A percentile compares a stretch with the other conserved stretches of the same genome.
phyloP scores from a whole-genome alignment of 108 stramenopile genomes.

The Conticribra guillardii region DNA sequence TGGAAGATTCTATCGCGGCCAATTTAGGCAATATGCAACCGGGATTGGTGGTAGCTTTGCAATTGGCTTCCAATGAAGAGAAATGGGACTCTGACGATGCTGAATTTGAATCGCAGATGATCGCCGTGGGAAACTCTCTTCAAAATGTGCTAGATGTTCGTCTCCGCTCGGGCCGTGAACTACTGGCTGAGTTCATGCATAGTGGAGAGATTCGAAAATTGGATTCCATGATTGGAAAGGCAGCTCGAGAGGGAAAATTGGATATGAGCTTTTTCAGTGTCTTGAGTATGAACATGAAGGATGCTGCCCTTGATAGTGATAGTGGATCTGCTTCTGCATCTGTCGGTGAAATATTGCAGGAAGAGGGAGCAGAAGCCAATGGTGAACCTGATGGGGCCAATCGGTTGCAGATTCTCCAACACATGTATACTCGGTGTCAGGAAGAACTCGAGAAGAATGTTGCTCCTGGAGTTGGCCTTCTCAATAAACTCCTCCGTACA shows the following conservation, averaged over 20 bases:
- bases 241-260: constrained; percentile 69
- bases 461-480: constrained; percentile 73
- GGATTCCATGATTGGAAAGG: constrained; percentile 80
- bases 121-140: constrained; percentile 56
- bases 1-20: constrained; percentile 37
- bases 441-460: constrained; percentile 87
- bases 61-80: constrained; percentile 38
- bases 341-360: constrained; percentile 20
- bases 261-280: constrained; percentile 87
- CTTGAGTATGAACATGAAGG: constrained; percentile 75
- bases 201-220: constrained; percentile 86
- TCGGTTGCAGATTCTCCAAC: constrained; percentile 76
- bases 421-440: constrained; percentile 87
- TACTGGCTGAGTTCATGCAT: constrained; percentile 59
- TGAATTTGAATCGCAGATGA: constrained; percentile 43
- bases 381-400: constrained; percentile 44
- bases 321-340: constrained; percentile 4
- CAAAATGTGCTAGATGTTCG: constrained; percentile 57
- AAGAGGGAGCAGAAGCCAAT: constrained; percentile 32
- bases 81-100: constrained; percentile 37
- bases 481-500: constrained; percentile 83
- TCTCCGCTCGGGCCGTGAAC: constrained; percentile 57
- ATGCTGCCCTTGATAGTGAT: constrained; percentile 55
- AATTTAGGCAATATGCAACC: constrained; percentile 43
- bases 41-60: constrained; percentile 43